A percentile compares a stretch with the other conserved stretches of the same genome.
Evolutionary conservation across 805 yeast genomes (phyloP).

Genomic region (Clavispora phyllophila): DNA sequence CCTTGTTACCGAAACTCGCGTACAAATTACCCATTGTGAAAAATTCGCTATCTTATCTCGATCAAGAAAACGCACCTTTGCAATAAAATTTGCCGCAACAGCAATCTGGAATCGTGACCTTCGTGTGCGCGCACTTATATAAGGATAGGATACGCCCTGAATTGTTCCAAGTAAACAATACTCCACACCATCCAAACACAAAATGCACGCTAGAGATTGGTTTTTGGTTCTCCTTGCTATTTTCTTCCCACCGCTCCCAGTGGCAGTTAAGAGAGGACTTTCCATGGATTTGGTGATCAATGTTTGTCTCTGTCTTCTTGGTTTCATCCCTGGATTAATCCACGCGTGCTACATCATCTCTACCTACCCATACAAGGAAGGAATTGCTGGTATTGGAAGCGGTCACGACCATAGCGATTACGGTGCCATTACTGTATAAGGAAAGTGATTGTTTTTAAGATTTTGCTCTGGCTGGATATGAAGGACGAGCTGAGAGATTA

Average conservation of each 20-base stretch:
- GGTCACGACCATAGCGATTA: slow-evolving; percentile 24
- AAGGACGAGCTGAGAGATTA: no score
- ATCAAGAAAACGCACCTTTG: no score
- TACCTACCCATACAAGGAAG: slow-evolving; percentile 51
- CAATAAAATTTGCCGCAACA: not conserved
- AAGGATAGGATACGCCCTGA: not conserved
- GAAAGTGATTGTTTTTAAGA: not conserved
- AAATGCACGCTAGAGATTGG: slow-evolving; percentile 50
- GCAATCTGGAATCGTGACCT: not conserved
- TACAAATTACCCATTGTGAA: no score
- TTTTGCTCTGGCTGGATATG: no score
- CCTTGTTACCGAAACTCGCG: no score
- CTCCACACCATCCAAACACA: not conserved
- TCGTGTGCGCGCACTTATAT: not conserved
- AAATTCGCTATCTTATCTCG: no score
- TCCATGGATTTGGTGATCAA: slow-evolving; percentile 68
- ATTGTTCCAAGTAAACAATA: no score
- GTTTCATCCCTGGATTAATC: slow-evolving; percentile 71
- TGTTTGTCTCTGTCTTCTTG: slow-evolving; percentile 63
- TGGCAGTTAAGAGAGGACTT: slow-evolving; percentile 67
- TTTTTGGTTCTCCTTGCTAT: slow-evolving; percentile 64
- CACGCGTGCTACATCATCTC: slow-evolving; percentile 78
- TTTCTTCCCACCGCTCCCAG: slow-evolving; percentile 75
- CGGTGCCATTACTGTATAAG: slow-evolving; percentile 1
- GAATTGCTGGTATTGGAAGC: slow-evolving; percentile 23